Evolutionary conservation across 441 rosid species (phyloP), one percentile per base, ranked within the genome.

Genomic region (Omphalea diandra): DNA sequence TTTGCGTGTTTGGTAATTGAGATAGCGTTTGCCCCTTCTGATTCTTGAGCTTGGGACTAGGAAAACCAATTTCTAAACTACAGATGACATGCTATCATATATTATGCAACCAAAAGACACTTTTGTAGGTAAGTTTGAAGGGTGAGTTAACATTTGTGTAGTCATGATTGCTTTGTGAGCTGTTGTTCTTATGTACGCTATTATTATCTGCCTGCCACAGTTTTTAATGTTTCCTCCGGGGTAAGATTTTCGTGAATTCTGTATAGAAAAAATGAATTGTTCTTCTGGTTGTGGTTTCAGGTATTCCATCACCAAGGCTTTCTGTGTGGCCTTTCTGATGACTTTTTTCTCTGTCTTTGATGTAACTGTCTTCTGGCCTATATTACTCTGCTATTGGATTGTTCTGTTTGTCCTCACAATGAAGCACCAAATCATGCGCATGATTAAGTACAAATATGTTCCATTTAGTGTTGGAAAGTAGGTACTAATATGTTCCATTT

Each of bases 361-460:
- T 62, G 86, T 90, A 26, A 94, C 92, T 24, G 86, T 83, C 43
- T 88, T 90, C 75, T 87, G 97, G 97, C 94, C 92, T 11, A 84
- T 88, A 76, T 68, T 90, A 52, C 86, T 88, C 32, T 85, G 70
- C 73, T 88, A 86, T 15, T 84, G 90, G 94, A 63, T 88, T 55
- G 88, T 83, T 79, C 85, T 88, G 52, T 88, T 86, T 83, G 79
- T 86, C 65, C 86, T 90, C 50, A 84, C 93, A 27, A 86, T 86
- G 94, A 84, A 79, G 79, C 88, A 87, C 72, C 94, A 90, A 72
- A 81, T 87, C 43, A 68, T 79, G 76, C 97, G 86, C 82, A 88
- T 88, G 94, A 83, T 88, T 38, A 86, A 82, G 77, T 87, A 88
- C 79, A 82, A 80, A 74, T 90, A 88, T 41, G 72, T 87, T 72